Base-by-base conservation (phyloP, 768 basidiomycete genomes). In the Russula virescens region DNA sequence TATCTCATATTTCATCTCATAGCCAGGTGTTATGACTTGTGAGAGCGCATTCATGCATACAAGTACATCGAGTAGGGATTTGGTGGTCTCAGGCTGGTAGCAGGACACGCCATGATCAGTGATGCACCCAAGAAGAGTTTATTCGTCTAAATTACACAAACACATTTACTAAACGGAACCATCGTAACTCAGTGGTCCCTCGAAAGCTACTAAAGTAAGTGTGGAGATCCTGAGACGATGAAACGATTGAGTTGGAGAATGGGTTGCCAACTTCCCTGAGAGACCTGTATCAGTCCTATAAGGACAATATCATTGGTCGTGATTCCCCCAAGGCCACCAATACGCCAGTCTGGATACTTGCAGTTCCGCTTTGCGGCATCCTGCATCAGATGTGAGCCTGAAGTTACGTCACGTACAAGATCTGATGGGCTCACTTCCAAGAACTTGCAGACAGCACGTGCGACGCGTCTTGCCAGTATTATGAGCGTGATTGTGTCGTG, bases 261-360 rank as follows among this genome's bases (percentile, higher is more conserved):
- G 0, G 64, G 64, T 21, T 63, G 63, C 64, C 64, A 66, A 25
- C 64, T 57, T 7, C 61, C 61, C 23, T 56, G 49, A 5, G 61
- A 42, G 31, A 66, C 58, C 0, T 66, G 65, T 10, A 60, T 21
- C 8, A 64, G 26, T 18, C 65, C 65, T 18, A 66, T 52, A 1
- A 66, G 35, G 10, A 59, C 31, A 3, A 64, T 35, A 19, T 64
- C 40, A 28, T 55, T 35, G 31, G 14, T 58, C n/a, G 26, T 55
- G 46, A 66, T 64, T 26, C 65, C n/a, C n/a, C n/a, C 63, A 5
- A 52, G 31, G 7, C 8, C 19, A 5, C 62, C 64, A 14, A 65
- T 31, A 1, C 8, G 45, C 64, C 61, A 63, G 34, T 16, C 16
- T 5, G 18, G 56, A 23, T 40, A 42, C 19, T 23, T 16, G 38